Evolutionary conservation across 805 yeast species (phyloP).

Genomic region (Myxozyma mucilagina): DNA sequence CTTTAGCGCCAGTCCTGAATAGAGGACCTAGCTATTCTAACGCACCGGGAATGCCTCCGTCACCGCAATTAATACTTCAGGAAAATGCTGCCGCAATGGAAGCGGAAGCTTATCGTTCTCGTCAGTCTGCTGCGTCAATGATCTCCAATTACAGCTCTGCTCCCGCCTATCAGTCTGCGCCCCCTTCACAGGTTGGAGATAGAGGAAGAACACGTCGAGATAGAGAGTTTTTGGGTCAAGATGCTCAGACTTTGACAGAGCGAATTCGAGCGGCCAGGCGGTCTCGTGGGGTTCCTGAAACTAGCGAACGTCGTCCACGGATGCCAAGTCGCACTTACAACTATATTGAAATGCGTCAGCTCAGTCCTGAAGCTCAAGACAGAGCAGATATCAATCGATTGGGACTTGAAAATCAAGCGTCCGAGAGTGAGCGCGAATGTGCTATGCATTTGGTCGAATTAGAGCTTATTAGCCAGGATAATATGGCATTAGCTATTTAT

Average conservation of each 20-base stretch:
- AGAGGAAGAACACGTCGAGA: not conserved
- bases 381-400: slow-evolving; percentile 26
- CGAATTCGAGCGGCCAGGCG: slow-evolving; percentile 15
- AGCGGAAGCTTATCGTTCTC: not conserved
- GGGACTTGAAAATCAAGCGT: slow-evolving; percentile 26
- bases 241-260: slow-evolving; percentile 4
- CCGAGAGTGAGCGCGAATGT: slow-evolving; percentile 23
- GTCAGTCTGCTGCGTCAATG: slow-evolving; percentile 1
- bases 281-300: not conserved
- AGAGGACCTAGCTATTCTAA: slow-evolving; percentile 10
- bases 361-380: slow-evolving; percentile 29
- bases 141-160: slow-evolving; percentile 8
- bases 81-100: slow-evolving; percentile 5
- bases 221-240: slow-evolving; percentile 8
- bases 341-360: slow-evolving; percentile 26
- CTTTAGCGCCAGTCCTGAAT: slow-evolving; percentile 10
- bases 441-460: slow-evolving; percentile 26
- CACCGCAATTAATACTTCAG: slow-evolving; percentile 14
- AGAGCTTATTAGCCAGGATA: slow-evolving; percentile 22
- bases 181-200: slow-evolving; percentile 8
- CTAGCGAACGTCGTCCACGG: slow-evolving; percentile 5
- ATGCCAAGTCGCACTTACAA: slow-evolving; percentile 9
- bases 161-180: slow-evolving; percentile 8
- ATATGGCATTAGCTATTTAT: slow-evolving; percentile 29
- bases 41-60: slow-evolving; percentile 24